Evolutionary conservation across 495 filamentous ascomycete genomes (phyloP).

Genomic region (Lepidopterella palustris): DNA sequence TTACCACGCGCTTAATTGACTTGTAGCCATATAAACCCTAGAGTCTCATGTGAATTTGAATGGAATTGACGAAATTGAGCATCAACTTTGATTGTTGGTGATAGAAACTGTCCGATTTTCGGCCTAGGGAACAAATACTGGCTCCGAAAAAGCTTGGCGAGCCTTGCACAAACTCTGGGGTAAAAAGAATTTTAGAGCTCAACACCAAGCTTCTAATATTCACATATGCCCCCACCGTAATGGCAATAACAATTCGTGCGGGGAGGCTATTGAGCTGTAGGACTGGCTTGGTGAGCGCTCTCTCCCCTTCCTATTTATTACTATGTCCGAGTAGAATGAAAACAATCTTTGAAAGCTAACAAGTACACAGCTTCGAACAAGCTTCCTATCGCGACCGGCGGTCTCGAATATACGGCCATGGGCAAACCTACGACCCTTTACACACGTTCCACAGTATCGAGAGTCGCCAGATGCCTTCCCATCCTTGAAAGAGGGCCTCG

Average conservation of each 20-base stretch:
- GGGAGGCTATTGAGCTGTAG: constrained; percentile 17
- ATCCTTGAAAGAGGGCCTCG: constrained; percentile 33
- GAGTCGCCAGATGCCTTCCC: constrained; percentile 40
- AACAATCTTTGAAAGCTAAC: not conserved
- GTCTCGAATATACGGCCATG: not conserved
- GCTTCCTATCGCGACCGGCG: constrained; percentile 6
- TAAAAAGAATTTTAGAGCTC: not conserved
- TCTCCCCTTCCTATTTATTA: not conserved
- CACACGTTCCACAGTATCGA: not conserved
- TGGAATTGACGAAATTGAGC: no score
- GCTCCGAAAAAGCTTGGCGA: not conserved
- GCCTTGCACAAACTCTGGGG: not conserved
- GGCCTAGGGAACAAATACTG: not conserved
- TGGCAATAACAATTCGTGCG: constrained; percentile 24
- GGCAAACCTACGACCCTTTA: constrained; percentile 5
- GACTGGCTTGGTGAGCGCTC: constrained; percentile 17
- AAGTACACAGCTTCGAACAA: not conserved
- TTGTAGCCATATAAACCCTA: no score
- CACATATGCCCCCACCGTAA: constrained; percentile 4
- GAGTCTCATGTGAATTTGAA: no score
- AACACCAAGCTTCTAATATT: constrained; percentile 18
- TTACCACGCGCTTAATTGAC: no score
- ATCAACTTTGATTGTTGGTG: no score
- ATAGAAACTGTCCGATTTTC: not conserved
- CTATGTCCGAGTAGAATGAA: not conserved